Evolutionary conservation across 805 yeast genomes (phyloP).

Genomic region (Ogataea angusta): DNA sequence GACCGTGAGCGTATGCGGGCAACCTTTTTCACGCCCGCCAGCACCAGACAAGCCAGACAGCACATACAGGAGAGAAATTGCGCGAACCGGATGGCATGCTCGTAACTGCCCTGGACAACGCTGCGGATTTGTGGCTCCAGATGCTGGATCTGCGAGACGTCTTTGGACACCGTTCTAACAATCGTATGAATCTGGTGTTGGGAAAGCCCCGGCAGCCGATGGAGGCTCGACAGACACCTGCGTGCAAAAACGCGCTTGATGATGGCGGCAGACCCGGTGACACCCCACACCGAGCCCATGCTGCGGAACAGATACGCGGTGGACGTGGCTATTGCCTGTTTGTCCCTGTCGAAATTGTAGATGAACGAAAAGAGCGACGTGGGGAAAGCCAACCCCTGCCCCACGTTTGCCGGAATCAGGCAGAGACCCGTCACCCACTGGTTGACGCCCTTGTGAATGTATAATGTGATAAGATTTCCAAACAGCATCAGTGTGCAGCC

Average conservation of each 20-base stretch:
- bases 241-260: slow-evolving; percentile 9
- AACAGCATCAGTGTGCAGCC: slow-evolving; percentile 37
- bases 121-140: slow-evolving; percentile 20
- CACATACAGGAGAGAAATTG: slow-evolving; percentile 20
- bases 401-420: slow-evolving; percentile 37
- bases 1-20: not conserved
- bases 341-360: slow-evolving; percentile 30
- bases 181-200: slow-evolving; percentile 19
- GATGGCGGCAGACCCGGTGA: slow-evolving; percentile 26
- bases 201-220: slow-evolving; percentile 4
- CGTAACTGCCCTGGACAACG: slow-evolving; percentile 27
- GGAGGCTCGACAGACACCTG: not conserved
- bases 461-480: slow-evolving; percentile 34
- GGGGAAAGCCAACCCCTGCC: slow-evolving; percentile 40
- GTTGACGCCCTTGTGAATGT: slow-evolving; percentile 23
- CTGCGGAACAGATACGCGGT: slow-evolving; percentile 38
- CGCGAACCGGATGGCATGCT: slow-evolving; percentile 26
- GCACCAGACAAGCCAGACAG: slow-evolving; percentile 2
- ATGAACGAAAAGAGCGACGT: slow-evolving; percentile 36
- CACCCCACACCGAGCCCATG: slow-evolving; percentile 42
- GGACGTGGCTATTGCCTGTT: slow-evolving; percentile 40
- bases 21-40: slow-evolving; percentile 1
- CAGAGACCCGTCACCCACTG: slow-evolving; percentile 29
- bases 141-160: slow-evolving; percentile 21
- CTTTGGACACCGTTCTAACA: slow-evolving; percentile 22